A percentile compares a stretch with the other conserved stretches of the same genome.
These are phyloP conservation scores for Ziziphus jujuba DNA, from an alignment of 306 rosid genomes.

Conservation along the genomic window DNA sequence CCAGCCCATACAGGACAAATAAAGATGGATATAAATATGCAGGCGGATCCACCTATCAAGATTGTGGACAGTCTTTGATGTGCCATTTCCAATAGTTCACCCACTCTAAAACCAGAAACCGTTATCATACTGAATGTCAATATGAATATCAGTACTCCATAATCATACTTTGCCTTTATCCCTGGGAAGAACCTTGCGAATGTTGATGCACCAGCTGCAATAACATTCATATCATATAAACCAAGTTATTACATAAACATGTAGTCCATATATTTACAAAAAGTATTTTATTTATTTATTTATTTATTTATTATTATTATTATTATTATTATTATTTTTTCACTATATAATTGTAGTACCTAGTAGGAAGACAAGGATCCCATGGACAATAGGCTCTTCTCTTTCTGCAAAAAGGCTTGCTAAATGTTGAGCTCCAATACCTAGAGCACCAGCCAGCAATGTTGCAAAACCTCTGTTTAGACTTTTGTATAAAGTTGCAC, in stretches of 20 bases:
- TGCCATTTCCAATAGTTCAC: slow-evolving; percentile 49
- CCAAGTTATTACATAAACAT: neutral
- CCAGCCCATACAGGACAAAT: slow-evolving; percentile 94
- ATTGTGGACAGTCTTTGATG: slow-evolving; percentile 69
- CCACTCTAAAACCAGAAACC: slow-evolving; percentile 66
- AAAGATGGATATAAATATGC: slow-evolving; percentile 60
- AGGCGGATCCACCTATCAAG: slow-evolving; percentile 58
- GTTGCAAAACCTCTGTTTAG: slow-evolving; percentile 86
- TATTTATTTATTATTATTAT: no score
- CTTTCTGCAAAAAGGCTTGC: slow-evolving; percentile 58
- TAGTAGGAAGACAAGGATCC: slow-evolving; percentile 69
- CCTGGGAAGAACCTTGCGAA: slow-evolving; percentile 69
- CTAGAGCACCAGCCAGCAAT: slow-evolving; percentile 72
- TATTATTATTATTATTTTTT: no score
- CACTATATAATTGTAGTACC: slow-evolving; percentile 39
- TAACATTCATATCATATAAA: neutral
- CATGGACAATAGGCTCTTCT: slow-evolving; percentile 70
- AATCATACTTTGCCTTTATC: slow-evolving; percentile 82
- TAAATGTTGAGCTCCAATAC: slow-evolving; percentile 71
- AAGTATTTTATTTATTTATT: no score
- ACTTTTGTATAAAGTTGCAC: slow-evolving; percentile 77
- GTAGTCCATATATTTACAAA: no score
- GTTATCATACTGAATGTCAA: slow-evolving; percentile 81
- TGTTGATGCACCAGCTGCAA: slow-evolving; percentile 70
- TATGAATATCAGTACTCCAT: slow-evolving; percentile 80